These are phyloP conservation scores for Dioscorea alata DNA, from an alignment of 106 monocot species.

Conservation along the genomic window DNA sequence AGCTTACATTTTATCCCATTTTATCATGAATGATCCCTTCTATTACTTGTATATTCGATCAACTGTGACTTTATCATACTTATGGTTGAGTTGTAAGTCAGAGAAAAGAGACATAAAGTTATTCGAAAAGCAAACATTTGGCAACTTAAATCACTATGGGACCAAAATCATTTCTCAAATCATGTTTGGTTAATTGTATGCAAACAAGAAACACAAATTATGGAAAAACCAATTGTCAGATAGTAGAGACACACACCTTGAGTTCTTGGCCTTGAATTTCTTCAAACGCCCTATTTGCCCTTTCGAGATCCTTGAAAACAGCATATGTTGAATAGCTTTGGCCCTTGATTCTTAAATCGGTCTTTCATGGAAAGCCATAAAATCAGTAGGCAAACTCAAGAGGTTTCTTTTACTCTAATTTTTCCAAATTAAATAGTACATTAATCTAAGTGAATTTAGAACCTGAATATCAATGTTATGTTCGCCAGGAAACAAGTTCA, in stretches of 20 bases:
- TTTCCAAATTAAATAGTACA: no score
- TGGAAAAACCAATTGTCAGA: no score
- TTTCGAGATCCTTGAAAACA: slow-evolving; percentile 26
- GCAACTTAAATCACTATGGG: no score
- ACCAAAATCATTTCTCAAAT: no score
- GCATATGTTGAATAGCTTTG: slow-evolving; percentile 41
- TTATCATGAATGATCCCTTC: no score
- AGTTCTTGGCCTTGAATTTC: slow-evolving; percentile 31
- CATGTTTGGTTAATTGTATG: background rate
- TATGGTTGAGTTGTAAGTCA: no score
- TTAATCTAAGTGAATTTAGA: background rate
- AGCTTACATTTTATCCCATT: no score
- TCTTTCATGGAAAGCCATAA: slow-evolving; percentile 13
- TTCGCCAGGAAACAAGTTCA: slow-evolving; percentile 22
- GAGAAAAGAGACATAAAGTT: no score
- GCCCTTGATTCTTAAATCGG: slow-evolving; percentile 28
- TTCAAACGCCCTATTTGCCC: slow-evolving; percentile 36
- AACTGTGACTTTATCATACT: no score
- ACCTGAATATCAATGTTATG: slow-evolving; percentile 44
- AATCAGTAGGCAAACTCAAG: background rate
- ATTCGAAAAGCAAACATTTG: no score
- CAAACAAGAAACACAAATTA: background rate
- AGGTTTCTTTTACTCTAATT: background rate
- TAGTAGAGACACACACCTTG: slow-evolving; percentile 17
- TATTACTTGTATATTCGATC: no score